A percentile compares a stretch with the other conserved stretches of the same genome.
Evolutionary conservation across 1,284 basidiomycete species (phyloP).

Genomic region (Coniferiporia weirii): DNA sequence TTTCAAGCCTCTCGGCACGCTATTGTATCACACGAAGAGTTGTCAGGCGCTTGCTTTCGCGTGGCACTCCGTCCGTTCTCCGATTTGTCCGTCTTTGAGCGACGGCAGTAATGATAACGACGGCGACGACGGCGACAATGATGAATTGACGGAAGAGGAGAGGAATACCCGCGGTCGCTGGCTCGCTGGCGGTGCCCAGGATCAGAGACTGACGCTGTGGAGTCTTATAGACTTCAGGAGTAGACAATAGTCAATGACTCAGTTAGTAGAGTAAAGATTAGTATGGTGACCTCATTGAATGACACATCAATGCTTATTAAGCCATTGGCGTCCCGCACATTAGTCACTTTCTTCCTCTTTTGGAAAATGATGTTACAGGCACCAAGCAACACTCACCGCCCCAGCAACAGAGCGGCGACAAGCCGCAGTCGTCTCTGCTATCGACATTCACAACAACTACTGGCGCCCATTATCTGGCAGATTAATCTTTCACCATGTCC

Average conservation of each 20-base stretch:
- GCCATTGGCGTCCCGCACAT: no score
- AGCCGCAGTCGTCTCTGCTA: no score
- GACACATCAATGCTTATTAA: no score
- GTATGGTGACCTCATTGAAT: no score
- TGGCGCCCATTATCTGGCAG: not conserved
- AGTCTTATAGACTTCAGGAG: constrained; percentile 60
- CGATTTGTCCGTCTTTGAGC: constrained; percentile 15
- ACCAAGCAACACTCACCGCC: no score
- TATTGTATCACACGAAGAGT: constrained; percentile 71
- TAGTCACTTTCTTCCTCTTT: no score
- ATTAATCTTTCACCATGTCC: not conserved
- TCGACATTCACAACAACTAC: not conserved
- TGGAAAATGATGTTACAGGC: no score
- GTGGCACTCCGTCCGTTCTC: no score
- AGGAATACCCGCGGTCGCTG: constrained; percentile 51
- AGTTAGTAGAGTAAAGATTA: no score
- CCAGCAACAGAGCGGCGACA: no score
- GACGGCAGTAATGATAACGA: not conserved
- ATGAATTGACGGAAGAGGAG: constrained; percentile 49
- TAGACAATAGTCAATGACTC: not conserved
- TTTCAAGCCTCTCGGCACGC: constrained; percentile 75
- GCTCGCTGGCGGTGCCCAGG: constrained; percentile 71
- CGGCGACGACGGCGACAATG: constrained; percentile 26
- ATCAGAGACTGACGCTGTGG: constrained; percentile 76
- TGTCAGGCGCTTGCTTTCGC: constrained; percentile 73